A percentile compares a stretch with the other conserved stretches of the same genome.
Conservation (phyloP, 2,329 filamentous ascomycete genomes). For the Allantophomopsis lycopodina region DNA sequence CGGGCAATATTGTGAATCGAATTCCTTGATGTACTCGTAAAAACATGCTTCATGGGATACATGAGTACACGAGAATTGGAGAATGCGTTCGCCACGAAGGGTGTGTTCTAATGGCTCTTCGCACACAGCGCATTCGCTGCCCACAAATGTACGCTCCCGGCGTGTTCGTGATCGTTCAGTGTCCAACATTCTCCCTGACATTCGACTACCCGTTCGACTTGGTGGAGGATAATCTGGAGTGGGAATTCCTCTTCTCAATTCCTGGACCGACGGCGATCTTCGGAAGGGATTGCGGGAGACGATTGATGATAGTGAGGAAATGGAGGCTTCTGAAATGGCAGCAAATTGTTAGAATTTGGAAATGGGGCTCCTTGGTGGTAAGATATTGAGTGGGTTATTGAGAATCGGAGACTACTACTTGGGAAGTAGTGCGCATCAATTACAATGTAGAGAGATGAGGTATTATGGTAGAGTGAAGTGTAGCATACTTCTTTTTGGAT, state of each 20-base stretch:
- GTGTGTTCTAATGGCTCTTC: constrained; percentile 96
- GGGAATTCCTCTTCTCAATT: no score
- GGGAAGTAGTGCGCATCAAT: no score
- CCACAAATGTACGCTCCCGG: constrained; percentile 88
- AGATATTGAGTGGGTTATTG: no score
- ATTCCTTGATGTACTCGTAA: constrained; percentile 94
- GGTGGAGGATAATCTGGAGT: no score
- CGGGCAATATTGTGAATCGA: constrained; percentile 87
- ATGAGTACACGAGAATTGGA: constrained; percentile 94
- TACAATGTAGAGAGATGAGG: no score
- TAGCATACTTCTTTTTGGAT: no score
- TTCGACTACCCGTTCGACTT: constrained; percentile 20
- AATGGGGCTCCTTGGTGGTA: no score
- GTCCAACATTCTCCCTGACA: constrained; percentile 51
- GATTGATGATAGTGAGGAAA: constrained; percentile 8
- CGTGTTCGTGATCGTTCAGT: constrained; percentile 67
- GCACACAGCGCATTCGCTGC: constrained; percentile 87
- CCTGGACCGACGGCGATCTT: no score
- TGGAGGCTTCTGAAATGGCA: constrained; percentile 1
- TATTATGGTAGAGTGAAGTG: no score
- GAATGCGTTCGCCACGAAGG: constrained; percentile 78
- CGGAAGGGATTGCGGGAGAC: background rate
- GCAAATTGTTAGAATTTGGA: background rate
- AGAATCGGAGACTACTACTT: no score
- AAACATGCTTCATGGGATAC: constrained; percentile 97